Base-by-base conservation (phyloP, 768 basidiomycete genomes). In the Goffeauzyma gilvescens region DNA sequence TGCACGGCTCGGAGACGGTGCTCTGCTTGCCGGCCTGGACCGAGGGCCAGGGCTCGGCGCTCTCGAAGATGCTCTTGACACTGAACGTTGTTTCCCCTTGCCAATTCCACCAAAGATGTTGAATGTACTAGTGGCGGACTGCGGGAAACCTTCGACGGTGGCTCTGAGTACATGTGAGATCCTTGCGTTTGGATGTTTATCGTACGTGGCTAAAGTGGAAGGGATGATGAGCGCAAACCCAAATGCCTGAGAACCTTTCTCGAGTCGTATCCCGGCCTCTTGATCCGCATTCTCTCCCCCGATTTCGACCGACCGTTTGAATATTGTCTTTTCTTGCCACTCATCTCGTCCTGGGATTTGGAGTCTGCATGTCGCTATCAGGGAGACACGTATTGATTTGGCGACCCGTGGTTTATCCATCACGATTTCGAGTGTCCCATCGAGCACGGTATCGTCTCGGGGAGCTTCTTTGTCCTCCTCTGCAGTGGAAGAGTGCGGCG, bases 371-470 rank as follows among this genome's bases (percentile, higher is more conserved):
- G 36, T 44, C 14, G 42, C 42, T 23, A 43, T 32, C 23, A 49
- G 31, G 3, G 42, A 37, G 5, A 49, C 42, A 17, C 42, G 24
- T 42, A 49, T 49, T 9, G 36, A 21, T n/a, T 38, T 44, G 7
- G 47, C 47, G 18, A 49, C 23, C 21, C 47, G 17, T n/a, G 47
- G 47, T 26, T 60, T 55, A 43, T 56, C 55, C 59, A 58, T 60
- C 25, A 52, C 53, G 10, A 63, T 53, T 34, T 60, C 59, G 8
- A 60, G 32, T 3, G 50, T 38, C 10, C 58, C 58, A 28, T 50
- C 46, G 10, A 62, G 38, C 23, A 62, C 47, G 7, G 57, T 57
- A 41, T 62, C 60, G 26, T 62, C 58, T 13, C 43, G 26, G 4
- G 60, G 58, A 14, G 32, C 42, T 26, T 49, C 47, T 17, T 42